phyloP scores from a whole-genome alignment of 177 flowering plant genomes.

The Telopea speciosissima region DNA sequence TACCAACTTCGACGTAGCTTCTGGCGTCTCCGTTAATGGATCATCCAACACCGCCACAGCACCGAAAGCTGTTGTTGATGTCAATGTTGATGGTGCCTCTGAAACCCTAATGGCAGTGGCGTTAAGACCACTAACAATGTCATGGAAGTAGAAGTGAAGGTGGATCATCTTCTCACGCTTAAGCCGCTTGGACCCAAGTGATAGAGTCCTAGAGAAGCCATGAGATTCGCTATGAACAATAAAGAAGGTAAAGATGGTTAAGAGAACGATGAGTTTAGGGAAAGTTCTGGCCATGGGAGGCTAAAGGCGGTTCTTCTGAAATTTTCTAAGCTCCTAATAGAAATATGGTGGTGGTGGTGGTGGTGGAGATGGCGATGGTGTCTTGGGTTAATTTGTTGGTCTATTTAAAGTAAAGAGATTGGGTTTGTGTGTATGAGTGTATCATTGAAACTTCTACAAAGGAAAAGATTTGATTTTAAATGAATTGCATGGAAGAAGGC shows the following conservation, averaged over 20 bases:
- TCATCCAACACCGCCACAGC: slow-evolving; percentile 25
- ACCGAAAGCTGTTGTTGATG: slow-evolving; percentile 18
- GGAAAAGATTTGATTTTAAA: too few species aligned
- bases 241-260: neutral
- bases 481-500: too few species aligned
- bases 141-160: neutral
- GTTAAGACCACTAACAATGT: slow-evolving; percentile 1
- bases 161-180: neutral
- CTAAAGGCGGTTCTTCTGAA: neutral
- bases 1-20: slow-evolving; percentile 24
- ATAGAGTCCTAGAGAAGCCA: neutral
- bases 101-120: slow-evolving; percentile 21
- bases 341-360: too few species aligned
- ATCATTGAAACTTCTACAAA: too few species aligned
- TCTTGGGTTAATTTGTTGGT: too few species aligned
- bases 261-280: neutral
- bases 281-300: neutral
- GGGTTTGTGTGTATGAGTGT: too few species aligned
- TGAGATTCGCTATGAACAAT: neutral
- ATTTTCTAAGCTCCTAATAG: too few species aligned
- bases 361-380: too few species aligned
- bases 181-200: neutral
- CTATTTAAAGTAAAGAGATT: too few species aligned
- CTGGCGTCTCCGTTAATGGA: slow-evolving; percentile 31
- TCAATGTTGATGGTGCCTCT: slow-evolving; percentile 3